Conservation (phyloP, 306 rosid species). For the Begonia peltatifolia region DNA sequence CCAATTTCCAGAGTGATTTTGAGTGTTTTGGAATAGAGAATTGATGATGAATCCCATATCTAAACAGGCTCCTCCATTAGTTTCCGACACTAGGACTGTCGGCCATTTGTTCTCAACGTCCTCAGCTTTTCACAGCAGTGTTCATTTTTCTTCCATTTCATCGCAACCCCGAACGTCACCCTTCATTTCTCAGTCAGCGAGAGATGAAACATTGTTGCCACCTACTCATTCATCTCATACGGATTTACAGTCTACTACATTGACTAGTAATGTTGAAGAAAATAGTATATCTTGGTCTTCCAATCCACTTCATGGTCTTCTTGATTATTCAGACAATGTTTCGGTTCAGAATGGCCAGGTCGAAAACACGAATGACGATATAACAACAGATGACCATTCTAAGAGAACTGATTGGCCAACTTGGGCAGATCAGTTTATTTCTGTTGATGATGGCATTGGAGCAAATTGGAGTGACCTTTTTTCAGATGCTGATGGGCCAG, state of each 20-base stretch:
- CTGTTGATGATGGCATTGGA: conserved; percentile 35
- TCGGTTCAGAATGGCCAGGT: conserved; percentile 41
- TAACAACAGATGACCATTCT: conserved; percentile 29
- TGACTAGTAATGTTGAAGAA: conserved; percentile 27
- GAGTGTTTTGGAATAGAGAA: conserved; percentile 26
- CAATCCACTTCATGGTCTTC: conserved; percentile 41
- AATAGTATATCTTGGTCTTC: conserved; percentile 41
- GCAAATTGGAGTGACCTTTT: conserved; percentile 65
- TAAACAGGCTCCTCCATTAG: conserved; percentile 27
- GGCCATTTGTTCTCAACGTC: conserved; percentile 28
- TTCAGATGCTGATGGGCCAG: conserved; percentile 26
- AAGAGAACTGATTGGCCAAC: conserved; percentile 47
- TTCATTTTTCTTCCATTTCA: conserved; percentile 19
- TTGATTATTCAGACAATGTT: conserved; percentile 35
- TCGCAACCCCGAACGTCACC: conserved; percentile 27
- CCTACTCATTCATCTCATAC: conserved; percentile 22
- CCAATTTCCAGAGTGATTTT: conserved; percentile 4
- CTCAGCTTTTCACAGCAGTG: conserved; percentile 14
- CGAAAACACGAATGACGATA: conserved; percentile 26
- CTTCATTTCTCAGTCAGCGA: conserved; percentile 26
- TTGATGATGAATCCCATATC: conserved; percentile 19
- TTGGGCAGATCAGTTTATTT: conserved; percentile 66
- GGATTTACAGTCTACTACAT: conserved; percentile 23
- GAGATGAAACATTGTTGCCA: conserved; percentile 23
- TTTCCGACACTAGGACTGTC: conserved; percentile 19